Conservation (phyloP, 495 filamentous ascomycete species). For the Pseudevernia furfuracea region DNA sequence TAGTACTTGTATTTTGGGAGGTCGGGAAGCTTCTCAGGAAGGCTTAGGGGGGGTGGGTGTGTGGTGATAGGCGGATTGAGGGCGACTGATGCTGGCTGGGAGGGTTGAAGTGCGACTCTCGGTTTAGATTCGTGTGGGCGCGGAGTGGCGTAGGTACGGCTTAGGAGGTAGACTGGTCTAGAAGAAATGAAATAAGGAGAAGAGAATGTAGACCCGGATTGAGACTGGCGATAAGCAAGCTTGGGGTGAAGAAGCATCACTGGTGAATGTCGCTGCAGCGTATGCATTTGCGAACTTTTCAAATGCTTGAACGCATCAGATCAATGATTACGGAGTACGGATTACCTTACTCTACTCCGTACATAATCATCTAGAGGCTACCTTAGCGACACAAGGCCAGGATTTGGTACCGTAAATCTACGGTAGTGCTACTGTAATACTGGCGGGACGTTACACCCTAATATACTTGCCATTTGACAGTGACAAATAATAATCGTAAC, state of each 20-base stretch:
- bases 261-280: not conserved
- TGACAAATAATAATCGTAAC: no score
- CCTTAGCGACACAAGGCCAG: no score
- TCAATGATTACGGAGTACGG: no score
- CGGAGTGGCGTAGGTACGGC: slow-evolving; percentile 8
- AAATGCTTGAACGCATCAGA: no score
- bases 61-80: slow-evolving; percentile 24
- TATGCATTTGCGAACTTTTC: no score
- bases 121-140: slow-evolving; percentile 1
- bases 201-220: not conserved
- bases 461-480: no score
- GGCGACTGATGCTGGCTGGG: not conserved
- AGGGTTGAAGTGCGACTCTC: not conserved
- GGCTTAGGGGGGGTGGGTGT: slow-evolving; percentile 20
- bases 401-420: no score
- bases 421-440: no score
- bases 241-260: not conserved
- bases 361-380: no score
- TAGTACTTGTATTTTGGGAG: slow-evolving; percentile 25
- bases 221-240: not conserved
- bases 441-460: no score
- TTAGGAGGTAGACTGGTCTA: not conserved
- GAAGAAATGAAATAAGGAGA: not conserved
- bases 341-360: no score
- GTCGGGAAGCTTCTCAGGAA: slow-evolving; percentile 16